A percentile compares a stretch with the other conserved stretches of the same genome.
Evolutionary conservation across 140 eudicot genomes (phyloP).

Genomic region (Artemisia princeps): DNA sequence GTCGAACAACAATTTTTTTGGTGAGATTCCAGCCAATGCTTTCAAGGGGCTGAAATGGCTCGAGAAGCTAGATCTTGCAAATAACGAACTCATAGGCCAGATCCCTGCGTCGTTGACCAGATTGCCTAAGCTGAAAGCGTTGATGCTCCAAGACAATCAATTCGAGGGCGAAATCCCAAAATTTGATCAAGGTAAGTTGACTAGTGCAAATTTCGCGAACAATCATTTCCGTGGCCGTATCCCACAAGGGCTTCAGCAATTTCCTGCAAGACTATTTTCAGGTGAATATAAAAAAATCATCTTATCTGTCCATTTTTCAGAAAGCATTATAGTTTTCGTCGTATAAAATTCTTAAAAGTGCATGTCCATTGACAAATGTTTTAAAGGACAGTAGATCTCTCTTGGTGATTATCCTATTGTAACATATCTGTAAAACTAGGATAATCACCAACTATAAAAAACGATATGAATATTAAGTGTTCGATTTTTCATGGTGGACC

Average conservation of each 20-base stretch:
- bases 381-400: too few species aligned
- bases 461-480: background rate
- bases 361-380: background rate
- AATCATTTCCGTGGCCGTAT: constrained; percentile 58
- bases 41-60: constrained; percentile 50
- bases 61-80: constrained; percentile 45
- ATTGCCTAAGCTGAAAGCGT: constrained; percentile 42
- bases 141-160: constrained; percentile 49
- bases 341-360: background rate
- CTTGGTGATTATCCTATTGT: too few species aligned
- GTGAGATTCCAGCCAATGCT: constrained; percentile 37
- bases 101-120: constrained; percentile 46
- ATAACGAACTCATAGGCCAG: constrained; percentile 49
- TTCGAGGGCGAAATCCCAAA: constrained; percentile 55
- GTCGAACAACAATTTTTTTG: constrained; percentile 48
- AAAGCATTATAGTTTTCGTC: background rate
- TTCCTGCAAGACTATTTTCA: constrained; percentile 36
- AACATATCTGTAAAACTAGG: background rate
- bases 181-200: constrained; percentile 27
- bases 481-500: background rate
- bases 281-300: constrained; percentile 27
- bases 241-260: constrained; percentile 40
- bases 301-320: background rate
- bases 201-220: constrained; percentile 39
- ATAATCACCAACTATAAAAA: background rate